These are phyloP conservation scores for Mycena rebaudengoi DNA, from an alignment of 768 basidiomycete genomes.

Conservation along the genomic window DNA sequence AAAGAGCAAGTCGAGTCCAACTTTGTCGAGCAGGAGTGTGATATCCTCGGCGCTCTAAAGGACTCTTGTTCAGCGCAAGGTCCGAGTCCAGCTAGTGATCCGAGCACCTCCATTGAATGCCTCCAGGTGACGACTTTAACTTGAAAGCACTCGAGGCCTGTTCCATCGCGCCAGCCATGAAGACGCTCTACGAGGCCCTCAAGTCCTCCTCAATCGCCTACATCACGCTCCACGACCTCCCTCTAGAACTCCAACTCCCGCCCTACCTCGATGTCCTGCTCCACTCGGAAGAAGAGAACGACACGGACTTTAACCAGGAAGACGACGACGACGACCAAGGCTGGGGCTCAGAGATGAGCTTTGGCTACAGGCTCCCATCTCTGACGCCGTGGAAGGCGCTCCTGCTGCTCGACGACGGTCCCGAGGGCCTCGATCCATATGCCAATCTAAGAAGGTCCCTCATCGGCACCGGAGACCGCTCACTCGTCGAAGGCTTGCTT, in stretches of 20 bases:
- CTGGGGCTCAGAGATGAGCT: constrained; percentile 76
- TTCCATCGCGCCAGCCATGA: constrained; percentile 83
- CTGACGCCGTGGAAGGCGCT: constrained; percentile 94
- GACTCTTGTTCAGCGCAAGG: constrained; percentile 77
- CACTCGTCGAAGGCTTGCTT: constrained; percentile 74
- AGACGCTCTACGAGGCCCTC: constrained; percentile 79
- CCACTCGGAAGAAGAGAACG: constrained; percentile 68
- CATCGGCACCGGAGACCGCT: constrained; percentile 69
- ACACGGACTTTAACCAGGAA: constrained; percentile 57
- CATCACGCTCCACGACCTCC: constrained; percentile 79
- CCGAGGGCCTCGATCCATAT: constrained; percentile 64
- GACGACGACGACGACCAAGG: constrained; percentile 59
- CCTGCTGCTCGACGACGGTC: constrained; percentile 69
- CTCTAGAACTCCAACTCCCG: constrained; percentile 88
- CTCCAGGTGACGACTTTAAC: constrained; percentile 70
- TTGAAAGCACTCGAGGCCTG: constrained; percentile 69
- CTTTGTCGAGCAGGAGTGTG: constrained; percentile 87
- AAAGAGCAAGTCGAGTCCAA: constrained; percentile 89
- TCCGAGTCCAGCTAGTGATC: constrained; percentile 31
- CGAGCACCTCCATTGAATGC: too few relatives aligned
- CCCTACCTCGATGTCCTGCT: constrained; percentile 79
- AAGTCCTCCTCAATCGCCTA: constrained; percentile 81
- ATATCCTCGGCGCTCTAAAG: constrained; percentile 70
- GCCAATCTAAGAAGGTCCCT: constrained; percentile 67
- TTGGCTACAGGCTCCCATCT: constrained; percentile 77